Evolutionary conservation across 305 asterid genomes (phyloP), one percentile per base, ranked within the genome.

Genomic region (Rubia tinctorum): DNA sequence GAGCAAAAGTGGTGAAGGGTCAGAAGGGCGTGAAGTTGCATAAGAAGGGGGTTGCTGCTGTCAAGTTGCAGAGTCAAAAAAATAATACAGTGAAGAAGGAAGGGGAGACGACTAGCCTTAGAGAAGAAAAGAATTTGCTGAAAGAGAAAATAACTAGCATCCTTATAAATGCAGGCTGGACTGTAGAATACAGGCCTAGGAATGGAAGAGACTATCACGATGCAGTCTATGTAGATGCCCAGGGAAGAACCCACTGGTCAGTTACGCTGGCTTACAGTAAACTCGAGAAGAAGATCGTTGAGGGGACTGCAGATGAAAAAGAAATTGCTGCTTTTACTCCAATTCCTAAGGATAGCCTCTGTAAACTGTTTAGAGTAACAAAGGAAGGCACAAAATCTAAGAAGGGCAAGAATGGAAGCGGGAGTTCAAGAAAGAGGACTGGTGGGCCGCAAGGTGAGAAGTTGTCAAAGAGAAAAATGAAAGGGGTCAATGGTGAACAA

Each of bases 151-250:
- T 92, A 34, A 72, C 90, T 40, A 78, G 55, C 51, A 86, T 95
- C 86, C 82, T 95, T 65, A 71, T 58, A 71, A 87, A 85, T 75
- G 96, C 96, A 66, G 98, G 99, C 7, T 95, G 99, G 98, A 87
- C 87, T 30, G 76, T 95, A 53, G 89, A 95, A 70, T 83, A 87
- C 80, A 82, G 97, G 80, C 90, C 87, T 80, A 85, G 99, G 82
- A 73, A 15, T 56, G 73, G 79, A 18, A 89, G 72, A 82, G 90
- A 87, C 1, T 92, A 92, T 74, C 76, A 71, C 76, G 99, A 95
- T 81, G 96, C 99, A 8, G 96, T 95, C 23, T 95, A 91, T 84
- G 89, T 87, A 71, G 98, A 91, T 71, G 86, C 84, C 58, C 76
- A 81, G 0, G 89, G 91, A 70, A 89, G 71, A 78, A 78, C 86